Evolutionary conservation across 139 green algal genomes (phyloP), one percentile per base, ranked within the genome.

Genomic region (Chlamydomonas sp.): DNA sequence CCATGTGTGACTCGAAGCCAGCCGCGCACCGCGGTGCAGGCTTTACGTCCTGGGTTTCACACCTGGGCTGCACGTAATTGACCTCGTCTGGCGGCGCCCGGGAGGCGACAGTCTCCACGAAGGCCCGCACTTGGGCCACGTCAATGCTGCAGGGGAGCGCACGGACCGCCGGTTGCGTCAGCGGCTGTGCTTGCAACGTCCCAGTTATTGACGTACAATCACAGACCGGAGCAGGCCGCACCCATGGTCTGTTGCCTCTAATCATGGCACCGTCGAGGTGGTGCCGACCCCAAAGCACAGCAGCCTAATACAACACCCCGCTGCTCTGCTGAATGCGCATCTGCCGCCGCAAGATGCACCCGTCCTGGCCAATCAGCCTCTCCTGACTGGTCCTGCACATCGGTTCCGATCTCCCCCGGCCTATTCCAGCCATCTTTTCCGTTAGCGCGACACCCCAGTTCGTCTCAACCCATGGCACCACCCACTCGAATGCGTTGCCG

Each of bases 41-140:
- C 6, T 61, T 73, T 64, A 16, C 4, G 5, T 83, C 64, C 80
- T 2, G 49, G 57, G 18, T 14, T 49, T 5, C 83, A 1, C 57
- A 88, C 74, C 7, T 67, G 63, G 73, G 73, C 73, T 81, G 83
- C 31, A 76, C 73, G 83, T 88, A 81, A 20, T 88, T 20, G 14
- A 67, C 63, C 2, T 17, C n/a, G 12, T 8, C 49, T 10, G 20
- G 14, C 12, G 6, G 16, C 69, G 82, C 74, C 49, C 15, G 17
- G 72, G 62, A 1, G 2, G 63, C 74, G 15, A 88, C 83, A 18
- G 5, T 1, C 4, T 76, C 74, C 83, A 88, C 83, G 15, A 82
- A 88, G 31, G 60, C 14, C 15, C 31, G 9, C 31, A 88, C 83
- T 57, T 67, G 4, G 14, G 63, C 82, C 4, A 5, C 5, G 63